Base-by-base conservation (phyloP, 371 early-diverging fungal genomes). In the Mortierella polycephala region DNA sequence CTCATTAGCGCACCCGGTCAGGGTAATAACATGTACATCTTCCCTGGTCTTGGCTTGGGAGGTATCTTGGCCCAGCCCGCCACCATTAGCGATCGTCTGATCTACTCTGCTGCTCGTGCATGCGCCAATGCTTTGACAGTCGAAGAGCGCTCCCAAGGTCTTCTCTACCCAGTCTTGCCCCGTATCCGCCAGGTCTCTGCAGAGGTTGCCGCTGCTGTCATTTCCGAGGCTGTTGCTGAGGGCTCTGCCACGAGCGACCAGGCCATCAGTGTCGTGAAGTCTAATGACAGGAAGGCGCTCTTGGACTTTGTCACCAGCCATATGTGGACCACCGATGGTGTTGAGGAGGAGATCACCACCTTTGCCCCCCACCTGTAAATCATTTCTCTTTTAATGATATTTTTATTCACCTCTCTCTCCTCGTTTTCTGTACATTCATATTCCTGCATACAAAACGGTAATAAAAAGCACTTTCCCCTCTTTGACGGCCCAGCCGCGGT, bases 1-100 rank as follows among this genome's bases (percentile, higher is more conserved):
- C 75, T 85, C 49, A 64, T 85, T 16, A 79, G 81, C 21, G 76
- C 87, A 60, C 94, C 96, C 13, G 96, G 94, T 18, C 96, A 96
- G 86, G 96, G 96, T 58, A 96, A 96, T 86, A 96, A 96, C 85
- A 94, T 94, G 93, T 94, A 92, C 74, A 90, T 93, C 41, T 93
- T 94, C 90, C 97, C 97, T 55, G 95, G 95, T 50, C 88, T 97
- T 30, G 97, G 96, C 20, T 84, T 96, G 40, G 97, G 96, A 53
- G 83, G 92, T 41, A 86, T 92, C 63, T 75, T 96, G 42, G 88
- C 93, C 57, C 87, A 88, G 62, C 87, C 95, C 6, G 62, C 65
- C 13, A 73, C 73, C 39, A 91, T 96, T 64, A 91, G 96, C 20
- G 95, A 97, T 71, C 83, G 83, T 63, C 88, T 95, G 89, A 89